Evolutionary conservation across 106 monocot genomes (phyloP).

Genomic region (Dendrobium catenatum): DNA sequence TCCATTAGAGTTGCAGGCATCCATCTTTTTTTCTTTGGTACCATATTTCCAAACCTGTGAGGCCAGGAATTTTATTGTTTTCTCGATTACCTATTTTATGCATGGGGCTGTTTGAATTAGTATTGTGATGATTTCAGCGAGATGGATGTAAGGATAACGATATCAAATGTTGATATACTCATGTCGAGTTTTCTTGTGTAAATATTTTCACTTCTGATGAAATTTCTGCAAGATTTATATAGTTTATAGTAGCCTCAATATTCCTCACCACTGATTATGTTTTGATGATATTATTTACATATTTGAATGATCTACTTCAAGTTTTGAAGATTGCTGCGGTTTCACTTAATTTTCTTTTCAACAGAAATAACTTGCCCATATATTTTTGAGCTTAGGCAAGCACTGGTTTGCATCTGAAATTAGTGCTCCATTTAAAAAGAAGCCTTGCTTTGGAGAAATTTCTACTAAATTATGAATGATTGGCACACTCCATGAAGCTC

Average conservation of each 20-base stretch:
- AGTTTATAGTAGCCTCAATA: not conserved
- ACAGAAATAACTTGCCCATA: too few species aligned
- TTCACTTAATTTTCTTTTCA: too few species aligned
- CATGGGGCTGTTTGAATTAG: not conserved
- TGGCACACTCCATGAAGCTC: not conserved
- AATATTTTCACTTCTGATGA: not conserved
- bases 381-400: too few species aligned
- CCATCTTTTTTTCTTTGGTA: not conserved
- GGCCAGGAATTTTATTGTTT: conserved; percentile 1
- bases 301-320: too few species aligned
- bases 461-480: not conserved
- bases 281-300: not conserved
- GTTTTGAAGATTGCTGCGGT: too few species aligned
- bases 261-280: not conserved
- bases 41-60: not conserved
- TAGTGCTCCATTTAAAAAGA: not conserved
- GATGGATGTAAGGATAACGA: not conserved
- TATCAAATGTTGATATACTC: not conserved
- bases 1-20: not conserved
- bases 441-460: not conserved
- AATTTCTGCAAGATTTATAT: not conserved
- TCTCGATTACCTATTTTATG: not conserved
- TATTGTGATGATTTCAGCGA: not conserved
- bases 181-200: not conserved
- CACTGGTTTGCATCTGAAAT: too few species aligned